Conservation (phyloP, 2,329 filamentous ascomycete genomes). For the Xylariaceae sp. region DNA sequence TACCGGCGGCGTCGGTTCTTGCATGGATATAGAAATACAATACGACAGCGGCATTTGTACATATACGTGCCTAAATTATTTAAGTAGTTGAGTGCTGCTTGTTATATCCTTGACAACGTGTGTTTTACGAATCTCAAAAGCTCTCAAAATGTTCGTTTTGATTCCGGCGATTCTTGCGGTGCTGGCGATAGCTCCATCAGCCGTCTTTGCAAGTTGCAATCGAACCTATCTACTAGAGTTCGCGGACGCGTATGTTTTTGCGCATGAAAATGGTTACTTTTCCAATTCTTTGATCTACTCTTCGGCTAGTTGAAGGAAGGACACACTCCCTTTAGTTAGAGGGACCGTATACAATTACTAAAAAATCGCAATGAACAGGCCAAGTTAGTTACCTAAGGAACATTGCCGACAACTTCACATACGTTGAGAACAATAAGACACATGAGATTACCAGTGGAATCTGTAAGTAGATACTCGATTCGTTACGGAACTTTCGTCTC, state of each 20-base stretch:
- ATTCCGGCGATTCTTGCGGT: constrained; percentile 8
- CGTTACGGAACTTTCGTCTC: no score
- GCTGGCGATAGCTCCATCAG: constrained; percentile 3
- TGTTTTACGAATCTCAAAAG: not conserved
- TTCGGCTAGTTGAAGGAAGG: not conserved
- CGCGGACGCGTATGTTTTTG: constrained; percentile 27
- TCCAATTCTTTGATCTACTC: not conserved
- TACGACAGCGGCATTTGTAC: constrained; percentile 22
- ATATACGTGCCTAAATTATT: not conserved
- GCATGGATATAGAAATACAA: constrained; percentile 13
- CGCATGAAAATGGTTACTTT: constrained; percentile 27
- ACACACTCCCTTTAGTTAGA: not conserved
- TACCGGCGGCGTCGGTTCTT: constrained; percentile 21
- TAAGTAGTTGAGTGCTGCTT: not conserved
- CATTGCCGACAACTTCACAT: constrained; percentile 36
- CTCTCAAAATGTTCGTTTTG: constrained; percentile 15
- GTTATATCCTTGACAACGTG: not conserved
- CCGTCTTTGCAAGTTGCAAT: constrained; percentile 22
- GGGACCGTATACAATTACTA: constrained; percentile 7
- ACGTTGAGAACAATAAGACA: constrained; percentile 41
- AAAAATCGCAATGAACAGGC: constrained; percentile 10
- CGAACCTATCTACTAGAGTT: constrained; percentile 24
- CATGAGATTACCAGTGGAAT: constrained; percentile 36
- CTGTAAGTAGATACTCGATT: constrained; percentile 13
- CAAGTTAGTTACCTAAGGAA: constrained; percentile 25